These are phyloP conservation scores for Annona cherimola DNA, from an alignment of 164 flowering plant genomes.

Conservation along the genomic window DNA sequence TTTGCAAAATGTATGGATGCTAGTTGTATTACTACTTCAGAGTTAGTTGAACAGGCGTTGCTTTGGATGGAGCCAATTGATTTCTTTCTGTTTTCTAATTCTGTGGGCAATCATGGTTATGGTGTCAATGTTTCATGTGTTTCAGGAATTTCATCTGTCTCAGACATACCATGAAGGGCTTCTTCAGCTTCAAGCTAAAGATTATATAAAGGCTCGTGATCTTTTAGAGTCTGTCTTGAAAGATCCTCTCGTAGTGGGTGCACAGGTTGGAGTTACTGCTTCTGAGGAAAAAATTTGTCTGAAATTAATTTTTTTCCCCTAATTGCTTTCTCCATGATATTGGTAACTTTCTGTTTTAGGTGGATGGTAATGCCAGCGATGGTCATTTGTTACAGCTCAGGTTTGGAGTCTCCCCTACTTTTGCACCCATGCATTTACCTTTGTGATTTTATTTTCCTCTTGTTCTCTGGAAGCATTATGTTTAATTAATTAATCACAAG, in stretches of 20 bases:
- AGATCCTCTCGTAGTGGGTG: constrained; percentile 69
- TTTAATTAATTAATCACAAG: too few species aligned
- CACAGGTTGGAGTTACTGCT: constrained; percentile 64
- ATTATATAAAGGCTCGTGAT: constrained; percentile 71
- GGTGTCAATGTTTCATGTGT: constrained; percentile 37
- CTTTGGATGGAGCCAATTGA: too few species aligned
- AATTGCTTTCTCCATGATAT: constrained; percentile 2
- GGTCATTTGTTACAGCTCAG: constrained; percentile 87
- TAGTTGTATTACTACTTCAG: background rate
- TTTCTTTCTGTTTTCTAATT: too few species aligned
- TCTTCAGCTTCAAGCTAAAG: constrained; percentile 72
- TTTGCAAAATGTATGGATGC: background rate
- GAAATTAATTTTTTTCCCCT: background rate
- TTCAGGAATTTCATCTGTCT: constrained; percentile 88
- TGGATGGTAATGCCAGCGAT: constrained; percentile 54
- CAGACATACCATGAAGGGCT: constrained; percentile 95
- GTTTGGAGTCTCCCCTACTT: constrained; percentile 27
- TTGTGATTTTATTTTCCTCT: background rate
- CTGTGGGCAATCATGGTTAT: background rate
- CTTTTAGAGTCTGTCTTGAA: constrained; percentile 76
- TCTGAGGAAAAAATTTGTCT: background rate
- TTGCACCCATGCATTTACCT: background rate
- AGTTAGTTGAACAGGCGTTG: too few species aligned
- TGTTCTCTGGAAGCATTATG: too few species aligned
- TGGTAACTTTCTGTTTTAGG: constrained; percentile 36